These are phyloP conservation scores for Entomortierella beljakovae DNA, from an alignment of 192 early-diverging fungal species.

Conservation along the genomic window DNA sequence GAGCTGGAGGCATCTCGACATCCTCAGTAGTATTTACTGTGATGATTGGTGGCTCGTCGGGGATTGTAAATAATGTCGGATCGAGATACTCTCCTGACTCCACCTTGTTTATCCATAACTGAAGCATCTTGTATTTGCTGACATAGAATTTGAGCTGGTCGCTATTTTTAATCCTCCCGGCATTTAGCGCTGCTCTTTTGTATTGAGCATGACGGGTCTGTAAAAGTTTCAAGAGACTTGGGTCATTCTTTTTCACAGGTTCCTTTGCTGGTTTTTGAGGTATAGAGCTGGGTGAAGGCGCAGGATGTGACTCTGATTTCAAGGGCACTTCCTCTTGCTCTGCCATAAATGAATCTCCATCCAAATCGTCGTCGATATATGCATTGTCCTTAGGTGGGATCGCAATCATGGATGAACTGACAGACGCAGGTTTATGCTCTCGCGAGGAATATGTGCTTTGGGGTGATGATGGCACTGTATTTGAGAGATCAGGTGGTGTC, in stretches of 20 bases:
- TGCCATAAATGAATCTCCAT: conserved; percentile 12
- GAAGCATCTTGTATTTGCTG: conserved; percentile 55
- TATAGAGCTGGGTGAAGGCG: conserved; percentile 28
- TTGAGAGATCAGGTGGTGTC: conserved; percentile 3
- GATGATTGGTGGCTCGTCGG: conserved; percentile 14
- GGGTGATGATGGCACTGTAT: conserved; percentile 9
- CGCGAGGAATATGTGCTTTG: neutral
- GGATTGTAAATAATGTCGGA: conserved; percentile 43
- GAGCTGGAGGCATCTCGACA: neutral
- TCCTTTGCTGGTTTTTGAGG: conserved; percentile 35
- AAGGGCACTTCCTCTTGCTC: conserved; percentile 2
- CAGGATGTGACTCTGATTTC: neutral
- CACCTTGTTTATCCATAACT: conserved; percentile 51
- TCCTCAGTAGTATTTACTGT: neutral
- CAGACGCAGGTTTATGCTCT: conserved; percentile 7
- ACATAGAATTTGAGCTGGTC: no score
- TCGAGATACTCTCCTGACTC: conserved; percentile 35
- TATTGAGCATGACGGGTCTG: conserved; percentile 58
- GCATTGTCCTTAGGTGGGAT: conserved; percentile 37
- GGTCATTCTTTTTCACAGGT: conserved; percentile 34
- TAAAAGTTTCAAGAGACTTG: conserved; percentile 40
- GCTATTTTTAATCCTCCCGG: conserved; percentile 60
- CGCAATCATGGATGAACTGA: conserved; percentile 43
- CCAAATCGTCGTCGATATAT: conserved; percentile 23
- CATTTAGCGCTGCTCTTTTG: conserved; percentile 61